A percentile compares a stretch with the other conserved stretches of the same genome.
Evolutionary conservation across 495 filamentous ascomycete species (phyloP).

Genomic region (Aspergillus biplanus): DNA sequence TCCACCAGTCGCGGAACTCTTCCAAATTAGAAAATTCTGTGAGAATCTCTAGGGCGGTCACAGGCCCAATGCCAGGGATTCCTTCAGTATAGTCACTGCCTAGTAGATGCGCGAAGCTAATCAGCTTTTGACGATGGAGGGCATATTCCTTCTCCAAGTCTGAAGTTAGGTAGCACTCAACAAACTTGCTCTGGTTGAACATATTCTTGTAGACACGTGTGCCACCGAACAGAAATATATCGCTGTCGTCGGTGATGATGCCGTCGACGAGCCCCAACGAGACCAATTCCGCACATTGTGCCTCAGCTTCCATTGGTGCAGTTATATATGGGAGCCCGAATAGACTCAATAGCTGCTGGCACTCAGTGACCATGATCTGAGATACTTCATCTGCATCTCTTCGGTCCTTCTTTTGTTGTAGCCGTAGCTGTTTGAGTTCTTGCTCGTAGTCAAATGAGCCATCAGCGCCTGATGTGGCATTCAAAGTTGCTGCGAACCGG

Average conservation of each 20-base stretch:
- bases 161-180: conserved; percentile 89
- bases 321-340: conserved; percentile 97
- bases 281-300: conserved; percentile 93
- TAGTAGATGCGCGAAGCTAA: conserved; percentile 83
- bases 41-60: conserved; percentile 89
- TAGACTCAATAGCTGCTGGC: conserved; percentile 83
- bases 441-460: conserved; percentile 78
- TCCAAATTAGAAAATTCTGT: conserved; percentile 77
- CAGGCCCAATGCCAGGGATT: conserved; percentile 84
- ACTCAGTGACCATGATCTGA: conserved; percentile 91
- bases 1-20: conserved; percentile 88
- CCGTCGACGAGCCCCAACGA: conserved; percentile 86
- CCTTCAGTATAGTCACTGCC: conserved; percentile 96
- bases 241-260: conserved; percentile 96
- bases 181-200: conserved; percentile 97
- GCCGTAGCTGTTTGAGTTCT: conserved; percentile 83
- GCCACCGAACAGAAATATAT: conserved; percentile 97
- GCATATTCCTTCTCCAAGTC: conserved; percentile 91
- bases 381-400: conserved; percentile 96
- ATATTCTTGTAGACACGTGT: conserved; percentile 98
- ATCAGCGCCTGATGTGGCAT: conserved; percentile 60
- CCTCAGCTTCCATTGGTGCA: conserved; percentile 98
- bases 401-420: conserved; percentile 93
- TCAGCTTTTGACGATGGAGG: conserved; percentile 79
- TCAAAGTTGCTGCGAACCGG: conserved; percentile 84